Evolutionary conservation across 108 stramenopile species (phyloP).

Genomic region (Mediolabrus comicus): DNA sequence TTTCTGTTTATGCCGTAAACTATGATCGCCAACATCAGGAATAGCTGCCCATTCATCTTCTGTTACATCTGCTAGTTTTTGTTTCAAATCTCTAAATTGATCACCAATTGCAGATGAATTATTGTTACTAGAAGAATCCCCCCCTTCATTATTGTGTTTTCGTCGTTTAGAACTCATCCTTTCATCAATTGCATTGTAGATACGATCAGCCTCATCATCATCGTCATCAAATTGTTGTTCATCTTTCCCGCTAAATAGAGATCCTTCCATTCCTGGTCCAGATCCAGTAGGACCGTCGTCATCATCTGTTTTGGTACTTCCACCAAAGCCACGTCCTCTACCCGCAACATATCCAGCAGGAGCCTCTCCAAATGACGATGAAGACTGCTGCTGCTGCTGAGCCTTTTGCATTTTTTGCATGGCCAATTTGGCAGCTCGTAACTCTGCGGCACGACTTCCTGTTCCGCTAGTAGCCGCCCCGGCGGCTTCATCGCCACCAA

Average conservation of each 20-base stretch:
- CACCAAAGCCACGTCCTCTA: slow-evolving; percentile 68
- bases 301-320: slow-evolving; percentile 21
- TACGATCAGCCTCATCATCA: slow-evolving; percentile 94
- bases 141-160: slow-evolving; percentile 20
- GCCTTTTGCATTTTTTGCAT: slow-evolving; percentile 48
- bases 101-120: slow-evolving; percentile 74
- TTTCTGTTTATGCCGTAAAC: slow-evolving; percentile 86
- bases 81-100: slow-evolving; percentile 96
- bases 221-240: slow-evolving; percentile 87
- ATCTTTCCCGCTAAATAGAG: slow-evolving; percentile 35
- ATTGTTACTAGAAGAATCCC: slow-evolving; percentile 10
- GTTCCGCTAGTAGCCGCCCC: slow-evolving; percentile 37
- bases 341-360: slow-evolving; percentile 88
- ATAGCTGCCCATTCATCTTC: slow-evolving; percentile 95
- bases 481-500: slow-evolving; percentile 26
- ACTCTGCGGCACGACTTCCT: slow-evolving; percentile 47
- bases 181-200: slow-evolving; percentile 96
- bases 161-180: slow-evolving; percentile 82
- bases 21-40: slow-evolving; percentile 95
- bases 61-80: slow-evolving; percentile 82
- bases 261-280: slow-evolving; percentile 26
- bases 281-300: slow-evolving; percentile 27
- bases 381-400: slow-evolving; percentile 14
- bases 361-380: slow-evolving; percentile 63
- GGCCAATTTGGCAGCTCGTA: slow-evolving; percentile 50